Evolutionary conservation across 2,329 filamentous ascomycete genomes (phyloP).

Genomic region (Lasiodiplodia citricola): DNA sequence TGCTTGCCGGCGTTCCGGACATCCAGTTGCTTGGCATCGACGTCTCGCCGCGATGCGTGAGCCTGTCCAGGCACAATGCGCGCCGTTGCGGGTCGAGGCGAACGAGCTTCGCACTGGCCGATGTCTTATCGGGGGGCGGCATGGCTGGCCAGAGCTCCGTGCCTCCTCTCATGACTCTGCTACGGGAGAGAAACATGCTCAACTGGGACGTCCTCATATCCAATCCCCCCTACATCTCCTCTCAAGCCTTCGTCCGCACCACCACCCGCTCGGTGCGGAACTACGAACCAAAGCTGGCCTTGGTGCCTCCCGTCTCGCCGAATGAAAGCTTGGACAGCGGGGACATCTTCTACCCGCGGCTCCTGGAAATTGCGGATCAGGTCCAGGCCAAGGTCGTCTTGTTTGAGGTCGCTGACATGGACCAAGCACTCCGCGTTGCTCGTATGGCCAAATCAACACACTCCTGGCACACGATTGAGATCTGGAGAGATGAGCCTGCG

Average conservation of each 20-base stretch:
- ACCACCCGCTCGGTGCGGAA: constrained; percentile 77
- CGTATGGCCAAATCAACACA: constrained; percentile 47
- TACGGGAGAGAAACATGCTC: background rate
- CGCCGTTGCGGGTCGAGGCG: background rate
- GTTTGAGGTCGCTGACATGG: constrained; percentile 73
- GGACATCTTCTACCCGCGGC: constrained; percentile 70
- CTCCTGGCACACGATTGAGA: constrained; percentile 57
- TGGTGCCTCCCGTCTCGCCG: constrained; percentile 60
- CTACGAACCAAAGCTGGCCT: constrained; percentile 79
- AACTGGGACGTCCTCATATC: constrained; percentile 67
- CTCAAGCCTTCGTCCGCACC: constrained; percentile 62
- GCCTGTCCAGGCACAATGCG: constrained; percentile 68
- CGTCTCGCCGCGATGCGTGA: constrained; percentile 68
- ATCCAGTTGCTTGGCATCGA: constrained; percentile 73
- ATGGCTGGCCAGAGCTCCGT: background rate
- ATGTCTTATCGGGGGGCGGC: constrained; percentile 1
- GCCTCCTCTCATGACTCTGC: background rate
- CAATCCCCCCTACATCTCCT: constrained; percentile 91
- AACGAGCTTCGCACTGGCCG: constrained; percentile 26
- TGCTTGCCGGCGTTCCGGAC: constrained; percentile 51
- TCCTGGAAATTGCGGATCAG: constrained; percentile 61
- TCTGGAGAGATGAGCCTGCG: constrained; percentile 69
- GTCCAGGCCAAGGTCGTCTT: constrained; percentile 63
- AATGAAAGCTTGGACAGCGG: constrained; percentile 30
- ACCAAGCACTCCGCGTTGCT: constrained; percentile 70